phyloP scores from a whole-genome alignment of 2,329 filamentous ascomycete species.

The Neonectria hederae region DNA sequence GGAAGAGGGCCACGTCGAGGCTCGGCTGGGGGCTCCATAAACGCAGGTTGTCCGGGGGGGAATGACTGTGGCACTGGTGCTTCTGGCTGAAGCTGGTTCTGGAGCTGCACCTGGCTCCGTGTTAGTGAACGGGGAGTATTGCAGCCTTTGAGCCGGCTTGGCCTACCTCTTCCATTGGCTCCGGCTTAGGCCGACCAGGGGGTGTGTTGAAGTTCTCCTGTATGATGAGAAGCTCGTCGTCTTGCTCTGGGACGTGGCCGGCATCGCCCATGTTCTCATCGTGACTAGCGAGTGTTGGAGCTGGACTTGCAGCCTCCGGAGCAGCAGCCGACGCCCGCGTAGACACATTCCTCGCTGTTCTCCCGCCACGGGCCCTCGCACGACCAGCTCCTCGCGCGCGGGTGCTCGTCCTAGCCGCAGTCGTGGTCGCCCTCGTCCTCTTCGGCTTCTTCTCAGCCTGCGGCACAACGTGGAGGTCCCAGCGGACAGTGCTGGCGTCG shows the following conservation, averaged over 20 bases:
- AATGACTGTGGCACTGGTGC: background rate
- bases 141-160: background rate
- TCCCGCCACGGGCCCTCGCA: background rate
- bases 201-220: background rate
- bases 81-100: background rate
- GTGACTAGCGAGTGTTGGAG: background rate
- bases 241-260: background rate
- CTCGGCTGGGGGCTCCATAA: background rate
- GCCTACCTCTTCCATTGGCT: background rate
- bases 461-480: constrained; percentile 14
- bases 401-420: background rate
- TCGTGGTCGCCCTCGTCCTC: background rate
- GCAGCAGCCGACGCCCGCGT: background rate
- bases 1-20: background rate
- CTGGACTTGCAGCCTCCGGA: background rate
- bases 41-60: background rate
- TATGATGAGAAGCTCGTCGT: background rate
- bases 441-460: background rate
- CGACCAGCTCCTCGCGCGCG: background rate
- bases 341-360: background rate
- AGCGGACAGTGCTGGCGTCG: constrained; percentile 5
- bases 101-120: background rate
- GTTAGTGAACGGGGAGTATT: background rate
- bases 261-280: constrained; percentile 2
- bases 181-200: background rate